Conservation (phyloP, 176 grass and related monocot genomes). For the Juncus inflexus region DNA sequence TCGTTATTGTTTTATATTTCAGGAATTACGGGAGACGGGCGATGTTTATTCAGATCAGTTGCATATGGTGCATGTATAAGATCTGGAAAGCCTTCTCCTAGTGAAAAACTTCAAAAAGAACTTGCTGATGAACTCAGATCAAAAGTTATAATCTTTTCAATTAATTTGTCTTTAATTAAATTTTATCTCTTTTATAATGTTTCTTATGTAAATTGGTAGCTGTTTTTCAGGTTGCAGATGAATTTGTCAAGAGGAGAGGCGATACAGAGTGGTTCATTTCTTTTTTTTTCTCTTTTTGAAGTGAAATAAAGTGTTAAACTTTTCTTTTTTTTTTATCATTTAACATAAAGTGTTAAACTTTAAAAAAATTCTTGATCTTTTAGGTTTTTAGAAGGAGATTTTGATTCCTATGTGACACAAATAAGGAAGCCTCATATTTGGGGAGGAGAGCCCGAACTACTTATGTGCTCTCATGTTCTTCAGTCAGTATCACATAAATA, state of each 20-base stretch:
- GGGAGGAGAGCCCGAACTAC: constrained; percentile 85
- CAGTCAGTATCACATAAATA: constrained; percentile 28
- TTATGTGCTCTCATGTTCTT: constrained; percentile 98
- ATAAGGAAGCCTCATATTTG: constrained; percentile 88
- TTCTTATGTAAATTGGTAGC: neutral
- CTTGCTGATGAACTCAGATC: constrained; percentile 87
- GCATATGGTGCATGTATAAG: constrained; percentile 62
- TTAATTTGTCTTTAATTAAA: neutral
- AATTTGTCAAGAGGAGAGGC: constrained; percentile 76
- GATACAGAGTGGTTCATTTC: constrained; percentile 81
- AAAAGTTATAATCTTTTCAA: constrained; percentile 37
- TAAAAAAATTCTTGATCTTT: neutral
- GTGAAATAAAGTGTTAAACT: neutral
- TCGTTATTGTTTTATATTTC: constrained; percentile 26
- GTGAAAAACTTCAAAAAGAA: constrained; percentile 73
- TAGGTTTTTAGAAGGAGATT: constrained; percentile 91
- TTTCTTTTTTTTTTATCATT: neutral
- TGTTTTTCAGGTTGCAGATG: constrained; percentile 69
- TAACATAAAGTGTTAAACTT: constrained; percentile 10
- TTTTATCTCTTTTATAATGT: neutral
- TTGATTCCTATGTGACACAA: constrained; percentile 75
- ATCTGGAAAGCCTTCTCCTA: constrained; percentile 61
- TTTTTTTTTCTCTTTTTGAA: neutral
- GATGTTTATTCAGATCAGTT: constrained; percentile 84
- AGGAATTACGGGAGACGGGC: constrained; percentile 93